Conservation (phyloP, 257 asterid species). For the Lycium barbarum region DNA sequence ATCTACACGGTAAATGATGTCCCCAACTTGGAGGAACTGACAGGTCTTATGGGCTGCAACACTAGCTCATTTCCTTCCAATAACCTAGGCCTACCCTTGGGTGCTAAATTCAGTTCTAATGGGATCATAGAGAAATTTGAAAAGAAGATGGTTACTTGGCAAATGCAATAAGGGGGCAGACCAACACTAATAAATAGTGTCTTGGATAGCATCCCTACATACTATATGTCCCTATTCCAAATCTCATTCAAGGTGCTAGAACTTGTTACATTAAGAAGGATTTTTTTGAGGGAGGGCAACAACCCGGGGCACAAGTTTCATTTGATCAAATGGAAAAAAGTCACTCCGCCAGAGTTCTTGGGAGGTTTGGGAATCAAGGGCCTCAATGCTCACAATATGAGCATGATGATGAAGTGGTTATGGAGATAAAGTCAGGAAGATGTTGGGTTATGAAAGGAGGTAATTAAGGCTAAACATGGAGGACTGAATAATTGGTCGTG, state of each 20-base stretch:
- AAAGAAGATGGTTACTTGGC: conserved; percentile 1
- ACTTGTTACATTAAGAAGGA: not conserved
- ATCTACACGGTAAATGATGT: not conserved
- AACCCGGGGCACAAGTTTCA: not conserved
- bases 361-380: not conserved
- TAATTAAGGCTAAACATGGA: not conserved
- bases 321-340: not conserved
- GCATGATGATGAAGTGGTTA: not conserved
- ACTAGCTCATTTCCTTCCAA: not conserved
- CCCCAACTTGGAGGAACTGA: not conserved
- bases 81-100: not conserved
- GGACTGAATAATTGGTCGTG: not conserved
- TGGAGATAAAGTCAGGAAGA: not conserved
- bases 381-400: not conserved
- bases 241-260: not conserved
- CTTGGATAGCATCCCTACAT: not conserved
- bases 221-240: too few species aligned
- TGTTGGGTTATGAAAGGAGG: not conserved
- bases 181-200: not conserved
- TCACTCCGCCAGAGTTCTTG: not conserved
- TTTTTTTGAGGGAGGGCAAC: not conserved
- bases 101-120: not conserved
- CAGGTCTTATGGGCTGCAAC: not conserved
- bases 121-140: not conserved
- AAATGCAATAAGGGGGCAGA: not conserved